Percentiles rank a stretch among this genome's conserved stretches.
These are phyloP conservation scores for Kwoniella shivajii DNA, from an alignment of 1,284 basidiomycete genomes.

Conservation along the genomic window DNA sequence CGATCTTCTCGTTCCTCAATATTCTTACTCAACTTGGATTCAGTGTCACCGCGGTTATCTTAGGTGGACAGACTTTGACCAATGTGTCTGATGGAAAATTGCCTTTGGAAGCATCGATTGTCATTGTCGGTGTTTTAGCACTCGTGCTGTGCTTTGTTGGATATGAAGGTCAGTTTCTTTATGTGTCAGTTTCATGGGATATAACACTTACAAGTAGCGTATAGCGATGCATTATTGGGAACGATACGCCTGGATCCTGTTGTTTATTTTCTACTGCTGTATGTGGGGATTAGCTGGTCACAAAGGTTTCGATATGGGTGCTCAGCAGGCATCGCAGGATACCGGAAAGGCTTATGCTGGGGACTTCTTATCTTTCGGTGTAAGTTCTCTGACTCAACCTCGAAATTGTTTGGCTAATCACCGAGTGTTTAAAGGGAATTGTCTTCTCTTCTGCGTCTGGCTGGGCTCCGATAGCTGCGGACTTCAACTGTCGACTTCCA, in stretches of 20 bases:
- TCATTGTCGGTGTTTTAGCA: conserved; percentile 52
- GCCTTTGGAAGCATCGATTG: conserved; percentile 54
- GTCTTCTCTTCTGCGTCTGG: conserved; percentile 62
- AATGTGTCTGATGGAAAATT: conserved; percentile 51
- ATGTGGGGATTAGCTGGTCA: conserved; percentile 60
- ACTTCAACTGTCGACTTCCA: conserved; percentile 63
- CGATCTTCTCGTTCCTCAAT: conserved; percentile 63
- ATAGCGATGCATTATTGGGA: conserved; percentile 63
- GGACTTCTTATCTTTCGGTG: conserved; percentile 61
- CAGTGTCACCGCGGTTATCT: conserved; percentile 48
- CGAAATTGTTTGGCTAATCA: not conserved
- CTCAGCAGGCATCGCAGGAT: conserved; percentile 58
- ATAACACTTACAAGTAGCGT: not conserved
- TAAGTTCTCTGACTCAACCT: conserved; percentile 20
- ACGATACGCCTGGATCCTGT: conserved; percentile 65
- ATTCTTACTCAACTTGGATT: conserved; percentile 47
- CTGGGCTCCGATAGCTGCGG: conserved; percentile 52
- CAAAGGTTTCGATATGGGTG: conserved; percentile 59
- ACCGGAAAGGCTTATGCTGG: conserved; percentile 55
- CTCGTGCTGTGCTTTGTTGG: conserved; percentile 54
- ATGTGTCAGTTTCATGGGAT: no score
- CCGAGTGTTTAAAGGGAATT: conserved; percentile 52
- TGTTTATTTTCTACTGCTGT: conserved; percentile 62
- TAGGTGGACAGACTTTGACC: conserved; percentile 55
- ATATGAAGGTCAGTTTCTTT: conserved; percentile 38